A percentile compares a stretch with the other conserved stretches of the same genome.
Conservation (phyloP, 352 stramenopile species). For the Pythium plurisporium region DNA sequence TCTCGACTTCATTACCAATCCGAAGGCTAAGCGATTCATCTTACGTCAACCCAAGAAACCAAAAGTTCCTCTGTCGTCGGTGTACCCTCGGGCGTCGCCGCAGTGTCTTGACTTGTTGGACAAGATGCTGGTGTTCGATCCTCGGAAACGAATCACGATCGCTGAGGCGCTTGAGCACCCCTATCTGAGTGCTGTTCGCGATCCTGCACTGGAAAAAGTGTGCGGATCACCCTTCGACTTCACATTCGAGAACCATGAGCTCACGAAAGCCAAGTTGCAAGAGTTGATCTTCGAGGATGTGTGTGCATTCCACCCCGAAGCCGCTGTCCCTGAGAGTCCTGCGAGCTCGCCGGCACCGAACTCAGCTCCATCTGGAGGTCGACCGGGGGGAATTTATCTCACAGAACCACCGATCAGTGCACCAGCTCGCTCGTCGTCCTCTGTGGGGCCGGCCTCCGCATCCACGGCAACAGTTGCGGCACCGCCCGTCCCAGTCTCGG, state of each 20-base stretch:
- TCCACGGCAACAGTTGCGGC: neutral
- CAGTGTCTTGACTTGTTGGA: slow-evolving; percentile 87
- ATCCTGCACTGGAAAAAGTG: slow-evolving; percentile 84
- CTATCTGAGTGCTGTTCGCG: slow-evolving; percentile 87
- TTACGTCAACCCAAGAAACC: slow-evolving; percentile 77
- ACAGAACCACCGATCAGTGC: slow-evolving; percentile 20
- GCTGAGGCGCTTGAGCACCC: slow-evolving; percentile 88
- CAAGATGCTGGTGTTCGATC: slow-evolving; percentile 92
- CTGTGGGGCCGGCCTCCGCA: neutral
- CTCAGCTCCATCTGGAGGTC: slow-evolving; percentile 8
- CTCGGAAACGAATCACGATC: slow-evolving; percentile 88
- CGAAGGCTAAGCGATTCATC: slow-evolving; percentile 89
- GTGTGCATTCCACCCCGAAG: slow-evolving; percentile 66
- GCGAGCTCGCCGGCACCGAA: slow-evolving; percentile 8
- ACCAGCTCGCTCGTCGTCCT: slow-evolving; percentile 10
- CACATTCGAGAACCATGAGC: slow-evolving; percentile 84
- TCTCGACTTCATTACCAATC: slow-evolving; percentile 96
- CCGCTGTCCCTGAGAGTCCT: slow-evolving; percentile 35
- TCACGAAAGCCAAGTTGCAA: slow-evolving; percentile 81
- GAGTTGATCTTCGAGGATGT: slow-evolving; percentile 86
- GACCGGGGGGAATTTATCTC: slow-evolving; percentile 14
- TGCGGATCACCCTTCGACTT: slow-evolving; percentile 67
- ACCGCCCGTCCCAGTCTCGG: slow-evolving; percentile 7
- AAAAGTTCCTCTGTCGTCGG: slow-evolving; percentile 56
- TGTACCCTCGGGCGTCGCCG: slow-evolving; percentile 64